Evolutionary conservation across 768 basidiomycete genomes (phyloP), one percentile per base, ranked within the genome.

Genomic region (Rhodotorula kratochvilovae): DNA sequence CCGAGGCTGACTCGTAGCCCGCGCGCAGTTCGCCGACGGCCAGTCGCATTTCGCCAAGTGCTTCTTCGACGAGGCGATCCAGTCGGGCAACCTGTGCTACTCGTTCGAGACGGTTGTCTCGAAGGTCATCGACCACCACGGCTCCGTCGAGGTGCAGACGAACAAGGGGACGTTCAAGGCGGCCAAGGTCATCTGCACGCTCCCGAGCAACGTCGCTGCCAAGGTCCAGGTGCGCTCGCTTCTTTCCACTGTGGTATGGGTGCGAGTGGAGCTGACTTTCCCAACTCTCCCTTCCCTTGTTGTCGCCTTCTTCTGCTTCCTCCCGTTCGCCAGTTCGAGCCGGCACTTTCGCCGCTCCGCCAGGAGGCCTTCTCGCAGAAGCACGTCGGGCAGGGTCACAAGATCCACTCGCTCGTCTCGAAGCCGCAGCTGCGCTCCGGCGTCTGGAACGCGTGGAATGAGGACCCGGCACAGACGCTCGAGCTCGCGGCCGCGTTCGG

Each of bases 151-250:
- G 39, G 62, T 63, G 51, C 7, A 43, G 5, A 63, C 62, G 1
- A 19, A 54, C 62, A 63, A 63, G 62, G 62, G 51, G n/a, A 29
- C 62, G 39, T 63, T 31, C 39, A 54, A 63, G 53, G 51, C 62
- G 11, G 17, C 17, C 39, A 63, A 63, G 62, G 62, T 63, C 39
- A 51, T 63, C 39, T 39, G 25, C 25, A 63, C 62, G 25, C 50
- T 63, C 2, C 62, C 62, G 51, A 27, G 10, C 27, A 63, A 63
- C 62, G 62, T 54, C n/a, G 50, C 50, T 3, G 39, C n/a, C n/a
- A 63, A 54, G 21, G 53, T 63, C n/a, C 27, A 50, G 60, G 48
- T 50, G 45, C 45, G 45, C 8, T 19, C 12, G 13, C 45, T 45
- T 16, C 16, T 16, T 45, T 21, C 16, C 16, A 46, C 16, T 19